Conservation (phyloP, 768 basidiomycete genomes). For the Tricholoma terreum region DNA sequence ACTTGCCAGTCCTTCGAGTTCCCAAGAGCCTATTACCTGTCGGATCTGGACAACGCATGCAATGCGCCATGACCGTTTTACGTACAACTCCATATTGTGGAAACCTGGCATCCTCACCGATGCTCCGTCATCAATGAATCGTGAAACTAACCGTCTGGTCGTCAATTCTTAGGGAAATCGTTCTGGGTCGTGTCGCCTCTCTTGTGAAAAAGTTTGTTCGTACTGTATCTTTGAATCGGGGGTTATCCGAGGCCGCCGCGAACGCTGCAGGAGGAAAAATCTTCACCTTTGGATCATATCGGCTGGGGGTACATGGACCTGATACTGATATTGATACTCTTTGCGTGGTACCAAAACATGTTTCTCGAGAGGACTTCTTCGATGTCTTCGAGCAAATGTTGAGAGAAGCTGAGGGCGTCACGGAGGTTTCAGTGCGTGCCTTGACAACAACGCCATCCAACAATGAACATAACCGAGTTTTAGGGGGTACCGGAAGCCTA, state of each 20-base stretch:
- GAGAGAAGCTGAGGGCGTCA: slow-evolving; percentile 73
- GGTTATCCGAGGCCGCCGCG: slow-evolving; percentile 86
- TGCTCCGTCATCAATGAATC: slow-evolving; percentile 1
- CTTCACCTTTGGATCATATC: slow-evolving; percentile 98
- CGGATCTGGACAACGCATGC: slow-evolving; percentile 1
- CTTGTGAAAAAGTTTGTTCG: slow-evolving; percentile 93
- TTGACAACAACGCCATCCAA: neutral
- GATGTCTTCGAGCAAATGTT: slow-evolving; percentile 88
- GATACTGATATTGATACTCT: slow-evolving; percentile 98
- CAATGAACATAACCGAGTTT: slow-evolving; percentile 7
- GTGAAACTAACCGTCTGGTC: slow-evolving; percentile 7
- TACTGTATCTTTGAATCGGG: slow-evolving; percentile 71
- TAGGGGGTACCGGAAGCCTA: slow-evolving; percentile 97
- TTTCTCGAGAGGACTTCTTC: slow-evolving; percentile 95
- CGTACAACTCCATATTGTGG: slow-evolving; percentile 2
- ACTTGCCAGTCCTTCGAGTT: slow-evolving; percentile 2
- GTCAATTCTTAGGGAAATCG: slow-evolving; percentile 69
- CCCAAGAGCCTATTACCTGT: neutral
- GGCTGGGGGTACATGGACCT: slow-evolving; percentile 95
- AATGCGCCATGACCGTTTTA: slow-evolving; percentile 3
- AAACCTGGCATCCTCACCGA: slow-evolving; percentile 7
- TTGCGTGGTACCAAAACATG: slow-evolving; percentile 95
- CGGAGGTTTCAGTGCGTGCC: slow-evolving; percentile 81
- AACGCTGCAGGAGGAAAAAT: slow-evolving; percentile 95
- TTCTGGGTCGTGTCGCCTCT: slow-evolving; percentile 84